phyloP scores from a whole-genome alignment of 805 yeast species.

The Tetrapisispora phaffii region DNA sequence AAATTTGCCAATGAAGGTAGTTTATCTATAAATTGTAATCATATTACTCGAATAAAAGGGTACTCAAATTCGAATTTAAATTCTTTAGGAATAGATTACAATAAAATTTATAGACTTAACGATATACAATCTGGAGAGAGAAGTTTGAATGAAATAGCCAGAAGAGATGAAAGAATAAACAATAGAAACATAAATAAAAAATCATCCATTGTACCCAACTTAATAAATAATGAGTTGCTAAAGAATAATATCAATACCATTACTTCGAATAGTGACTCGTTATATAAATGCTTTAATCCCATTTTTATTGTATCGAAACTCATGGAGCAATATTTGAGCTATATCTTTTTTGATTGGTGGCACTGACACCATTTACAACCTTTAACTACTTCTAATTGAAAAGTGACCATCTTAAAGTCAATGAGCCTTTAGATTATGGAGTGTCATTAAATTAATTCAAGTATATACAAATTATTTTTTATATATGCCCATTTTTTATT shows the following conservation, averaged over 20 bases:
- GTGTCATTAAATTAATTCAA: no score
- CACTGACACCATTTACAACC: no score
- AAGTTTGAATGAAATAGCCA: background rate
- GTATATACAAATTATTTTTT: no score
- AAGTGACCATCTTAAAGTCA: no score
- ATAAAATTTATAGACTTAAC: background rate
- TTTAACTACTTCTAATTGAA: background rate
- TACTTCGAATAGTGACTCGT: background rate
- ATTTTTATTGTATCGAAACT: background rate
- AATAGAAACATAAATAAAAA: no score
- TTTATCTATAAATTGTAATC: constrained; percentile 13
- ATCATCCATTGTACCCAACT: background rate
- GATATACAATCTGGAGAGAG: constrained; percentile 10
- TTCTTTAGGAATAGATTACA: background rate
- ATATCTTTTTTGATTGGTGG: background rate
- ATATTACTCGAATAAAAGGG: constrained; percentile 6
- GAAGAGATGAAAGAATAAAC: background rate
- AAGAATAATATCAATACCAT: background rate
- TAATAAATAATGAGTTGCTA: no score
- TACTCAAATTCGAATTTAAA: constrained; percentile 1
- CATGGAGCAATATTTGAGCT: background rate
- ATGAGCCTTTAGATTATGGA: background rate
- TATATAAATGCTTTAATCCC: background rate
- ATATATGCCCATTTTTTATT: no score
- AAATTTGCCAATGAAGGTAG: constrained; percentile 8